Base-by-base conservation (phyloP, 768 basidiomycete genomes). In the Megacollybia marginata region DNA sequence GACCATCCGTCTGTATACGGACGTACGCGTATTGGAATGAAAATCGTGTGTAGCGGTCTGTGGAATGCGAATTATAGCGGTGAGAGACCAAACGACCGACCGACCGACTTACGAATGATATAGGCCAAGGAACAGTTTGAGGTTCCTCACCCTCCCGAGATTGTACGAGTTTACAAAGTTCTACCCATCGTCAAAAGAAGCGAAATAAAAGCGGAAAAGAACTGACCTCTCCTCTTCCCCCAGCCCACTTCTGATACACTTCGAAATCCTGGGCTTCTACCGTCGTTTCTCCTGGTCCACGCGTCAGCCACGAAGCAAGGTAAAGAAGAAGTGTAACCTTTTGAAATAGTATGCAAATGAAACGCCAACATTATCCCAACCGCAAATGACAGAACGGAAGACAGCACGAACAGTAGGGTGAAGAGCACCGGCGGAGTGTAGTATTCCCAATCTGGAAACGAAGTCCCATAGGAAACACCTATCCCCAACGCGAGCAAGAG, bases 221-320 rank as follows among this genome's bases (percentile, higher is more conserved):
- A 64, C 78, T 34, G 51, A 86, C 88, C 66, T 89, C 80, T 38
- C 83, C 83, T 23, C 92, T 71, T 9, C 70, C 65, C 50, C 78
- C 76, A 1, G 93, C 92, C 33, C 80, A 65, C 50, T 70, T 78
- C 1, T 78, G 71, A 59, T 98, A 95, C 31, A 85, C 74, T 8
- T 82, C 81, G 58, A 92, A 80, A 57, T 98, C 95, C 54, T 92
- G 90, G 6, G 76, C 75, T 65, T 99, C 96, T 6, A 98, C 94
- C 1, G 85, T 79, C 0, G 93, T 97, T 62, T 97, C 93, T 0
- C 83, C n/a, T n/a, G n/a, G n/a, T n/a, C n/a, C n/a, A n/a, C n/a
- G n/a, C n/a, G n/a, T n/a, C n/a, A n/a, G n/a, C n/a, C n/a, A n/a
- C n/a, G n/a, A n/a, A n/a, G n/a, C n/a, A n/a, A n/a, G n/a, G n/a